Percentiles rank a stretch among this genome's conserved stretches.
Evolutionary conservation across 2,329 filamentous ascomycete genomes (phyloP).

Genomic region (Sporothrix globosa): DNA sequence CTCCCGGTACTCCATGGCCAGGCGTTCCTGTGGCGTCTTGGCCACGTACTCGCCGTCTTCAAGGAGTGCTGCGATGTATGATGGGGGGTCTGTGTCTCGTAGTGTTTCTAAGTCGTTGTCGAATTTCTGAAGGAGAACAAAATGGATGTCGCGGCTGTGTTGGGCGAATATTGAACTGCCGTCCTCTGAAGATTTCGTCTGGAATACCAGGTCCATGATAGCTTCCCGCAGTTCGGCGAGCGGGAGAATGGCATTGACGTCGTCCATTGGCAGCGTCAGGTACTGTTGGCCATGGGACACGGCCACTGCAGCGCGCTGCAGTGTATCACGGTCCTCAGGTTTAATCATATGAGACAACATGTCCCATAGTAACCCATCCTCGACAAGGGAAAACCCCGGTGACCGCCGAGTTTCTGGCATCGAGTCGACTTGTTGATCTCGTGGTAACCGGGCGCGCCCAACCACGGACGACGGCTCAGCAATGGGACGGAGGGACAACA

Average conservation of each 20-base stretch:
- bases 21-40: slow-evolving; percentile 43
- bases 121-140: slow-evolving; percentile 46
- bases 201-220: slow-evolving; percentile 40
- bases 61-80: not conserved
- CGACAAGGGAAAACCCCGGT: slow-evolving; percentile 43
- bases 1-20: slow-evolving; percentile 55
- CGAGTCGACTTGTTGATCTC: not conserved
- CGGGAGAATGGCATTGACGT: not conserved
- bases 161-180: not conserved
- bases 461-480: slow-evolving; percentile 39
- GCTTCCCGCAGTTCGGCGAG: slow-evolving; percentile 25
- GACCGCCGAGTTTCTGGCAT: not conserved
- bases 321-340: slow-evolving; percentile 38
- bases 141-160: slow-evolving; percentile 38
- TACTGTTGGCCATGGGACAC: not conserved
- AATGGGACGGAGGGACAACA: slow-evolving; percentile 58
- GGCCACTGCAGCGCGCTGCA: slow-evolving; percentile 30
- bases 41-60: not conserved
- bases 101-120: slow-evolving; percentile 49
- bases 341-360: slow-evolving; percentile 47
- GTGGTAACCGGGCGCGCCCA: not conserved
- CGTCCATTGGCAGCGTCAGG: not conserved
- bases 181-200: not conserved
- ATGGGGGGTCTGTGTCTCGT: slow-evolving; percentile 49
- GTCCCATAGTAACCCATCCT: slow-evolving; percentile 58